Base-by-base conservation (phyloP, 2,329 filamentous ascomycete species). In the Fusarium secorum region DNA sequence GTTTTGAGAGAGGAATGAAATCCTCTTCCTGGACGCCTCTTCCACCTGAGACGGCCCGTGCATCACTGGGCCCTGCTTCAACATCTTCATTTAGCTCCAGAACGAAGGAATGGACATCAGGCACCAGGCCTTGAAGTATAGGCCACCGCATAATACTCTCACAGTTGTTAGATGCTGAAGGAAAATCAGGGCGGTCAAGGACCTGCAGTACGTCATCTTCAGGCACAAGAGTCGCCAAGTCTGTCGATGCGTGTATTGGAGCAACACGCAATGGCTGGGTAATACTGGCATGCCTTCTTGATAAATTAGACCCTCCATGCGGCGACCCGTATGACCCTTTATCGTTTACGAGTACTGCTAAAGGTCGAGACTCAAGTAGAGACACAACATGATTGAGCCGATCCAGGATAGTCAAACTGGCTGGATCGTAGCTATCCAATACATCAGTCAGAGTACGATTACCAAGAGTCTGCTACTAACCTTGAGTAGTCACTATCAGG, bases 231-330 rank as follows among this genome's bases (percentile, higher is more conserved):
- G 38, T 35, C 10, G 28, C 28, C 9, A 11, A 2, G 18, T 55
- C 38, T 18, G 20, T 20, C 2, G 38, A 24, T 20, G 8, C 8
- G 17, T 44, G n/a, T 15, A 33, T 24, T 8, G 38, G 38, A 33
- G 17, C 17, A 1, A 46, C 18, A 15, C 38, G 38, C 10, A 55
- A 46, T 10, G 18, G 38, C 3, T 46, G 38, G 4, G 7, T 5
- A 4, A 10, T 0, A 11, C 7, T 14, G 5, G 18, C 4, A 17
- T 7, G 10, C 9, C 24, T 3, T 18, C 1, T 4, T 8, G 28
- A 7, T 22, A 4, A 3, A 17, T 15, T 11, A 20, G 13, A 17
- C 7, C 5, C 11, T 9, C 2, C 17, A 17, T 5, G 13, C 2
- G 18, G 22, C 3, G 14, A 9, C 1, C 11, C 4, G 8, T 4